Conservation (phyloP, 805 yeast genomes). For the Candida rishiriensis region DNA sequence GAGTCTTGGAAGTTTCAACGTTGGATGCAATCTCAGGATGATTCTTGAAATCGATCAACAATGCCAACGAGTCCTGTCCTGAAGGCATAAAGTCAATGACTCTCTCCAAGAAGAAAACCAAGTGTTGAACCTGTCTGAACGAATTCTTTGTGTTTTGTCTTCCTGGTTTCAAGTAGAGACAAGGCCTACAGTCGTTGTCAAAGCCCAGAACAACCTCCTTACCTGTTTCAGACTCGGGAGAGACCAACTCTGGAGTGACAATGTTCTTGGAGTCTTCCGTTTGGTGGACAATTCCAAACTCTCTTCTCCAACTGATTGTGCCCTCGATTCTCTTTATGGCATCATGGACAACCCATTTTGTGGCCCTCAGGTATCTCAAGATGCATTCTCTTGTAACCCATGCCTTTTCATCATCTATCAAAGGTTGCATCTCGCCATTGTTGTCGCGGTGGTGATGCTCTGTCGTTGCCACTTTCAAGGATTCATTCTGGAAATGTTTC, state of each 20-base stretch:
- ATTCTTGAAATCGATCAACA: constrained; percentile 87
- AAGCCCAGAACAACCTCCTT: constrained; percentile 88
- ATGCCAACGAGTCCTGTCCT: constrained; percentile 91
- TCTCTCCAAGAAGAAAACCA: constrained; percentile 88
- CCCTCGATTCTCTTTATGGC: constrained; percentile 71
- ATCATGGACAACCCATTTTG: constrained; percentile 77
- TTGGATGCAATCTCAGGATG: constrained; percentile 52
- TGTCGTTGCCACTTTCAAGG: constrained; percentile 42
- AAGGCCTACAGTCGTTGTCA: constrained; percentile 88
- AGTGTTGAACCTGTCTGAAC: constrained; percentile 89
- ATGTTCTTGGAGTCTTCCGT: constrained; percentile 43
- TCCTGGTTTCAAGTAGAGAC: constrained; percentile 88
- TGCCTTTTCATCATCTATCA: constrained; percentile 60
- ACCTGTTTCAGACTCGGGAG: constrained; percentile 82
- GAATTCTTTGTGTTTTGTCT: constrained; percentile 92
- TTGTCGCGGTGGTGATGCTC: constrained; percentile 34
- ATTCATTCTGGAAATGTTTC: constrained; percentile 53
- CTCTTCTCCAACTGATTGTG: constrained; percentile 90
- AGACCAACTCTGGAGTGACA: constrained; percentile 49
- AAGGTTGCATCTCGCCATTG: constrained; percentile 32
- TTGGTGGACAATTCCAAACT: constrained; percentile 63
- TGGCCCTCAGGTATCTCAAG: constrained; percentile 84
- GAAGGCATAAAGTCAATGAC: constrained; percentile 94
- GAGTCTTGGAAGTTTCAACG: constrained; percentile 63
- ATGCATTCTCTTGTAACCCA: constrained; percentile 95